These are phyloP conservation scores for Porodaedalea pini DNA, from an alignment of 1,284 basidiomycete species.

Conservation along the genomic window DNA sequence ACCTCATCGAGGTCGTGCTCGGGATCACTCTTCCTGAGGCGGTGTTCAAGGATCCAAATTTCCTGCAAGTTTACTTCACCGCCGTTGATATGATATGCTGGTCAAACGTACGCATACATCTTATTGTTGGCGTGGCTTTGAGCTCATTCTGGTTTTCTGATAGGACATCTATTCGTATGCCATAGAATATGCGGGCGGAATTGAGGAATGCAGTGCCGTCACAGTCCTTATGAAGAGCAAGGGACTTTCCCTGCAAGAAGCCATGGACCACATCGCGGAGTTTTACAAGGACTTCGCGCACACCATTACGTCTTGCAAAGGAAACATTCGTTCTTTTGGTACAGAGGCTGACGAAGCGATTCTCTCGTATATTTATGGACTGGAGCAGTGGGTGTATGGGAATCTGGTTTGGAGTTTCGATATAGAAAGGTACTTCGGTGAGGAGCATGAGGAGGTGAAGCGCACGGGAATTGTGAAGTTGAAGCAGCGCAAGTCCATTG, in stretches of 20 bases:
- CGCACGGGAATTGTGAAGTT: slow-evolving; percentile 10
- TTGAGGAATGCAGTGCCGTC: slow-evolving; percentile 56
- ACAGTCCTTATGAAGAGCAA: slow-evolving; percentile 60
- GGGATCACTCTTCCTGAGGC: slow-evolving; percentile 39
- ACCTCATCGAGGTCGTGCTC: slow-evolving; percentile 36
- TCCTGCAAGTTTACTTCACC: slow-evolving; percentile 35
- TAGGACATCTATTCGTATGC: slow-evolving; percentile 45
- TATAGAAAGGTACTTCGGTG: slow-evolving; percentile 53
- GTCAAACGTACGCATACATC: slow-evolving; percentile 37
- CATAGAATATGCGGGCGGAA: slow-evolving; percentile 61
- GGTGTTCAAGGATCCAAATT: slow-evolving; percentile 34
- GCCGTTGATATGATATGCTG: slow-evolving; percentile 43
- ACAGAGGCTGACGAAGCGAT: slow-evolving; percentile 34
- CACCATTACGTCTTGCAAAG: slow-evolving; percentile 47
- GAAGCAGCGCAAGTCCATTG: too few relatives aligned
- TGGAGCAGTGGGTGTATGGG: slow-evolving; percentile 48
- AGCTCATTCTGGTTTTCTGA: not conserved
- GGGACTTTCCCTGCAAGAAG: slow-evolving; percentile 48
- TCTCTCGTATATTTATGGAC: slow-evolving; percentile 41
- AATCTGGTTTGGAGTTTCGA: slow-evolving; percentile 57
- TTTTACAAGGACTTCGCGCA: slow-evolving; percentile 43
- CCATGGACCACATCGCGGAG: slow-evolving; percentile 48
- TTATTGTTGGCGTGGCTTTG: not conserved
- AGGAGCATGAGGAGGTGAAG: slow-evolving; percentile 43
- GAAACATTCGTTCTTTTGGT: slow-evolving; percentile 27